Conservation (phyloP, 805 yeast species). For the Saturnispora bothae region DNA sequence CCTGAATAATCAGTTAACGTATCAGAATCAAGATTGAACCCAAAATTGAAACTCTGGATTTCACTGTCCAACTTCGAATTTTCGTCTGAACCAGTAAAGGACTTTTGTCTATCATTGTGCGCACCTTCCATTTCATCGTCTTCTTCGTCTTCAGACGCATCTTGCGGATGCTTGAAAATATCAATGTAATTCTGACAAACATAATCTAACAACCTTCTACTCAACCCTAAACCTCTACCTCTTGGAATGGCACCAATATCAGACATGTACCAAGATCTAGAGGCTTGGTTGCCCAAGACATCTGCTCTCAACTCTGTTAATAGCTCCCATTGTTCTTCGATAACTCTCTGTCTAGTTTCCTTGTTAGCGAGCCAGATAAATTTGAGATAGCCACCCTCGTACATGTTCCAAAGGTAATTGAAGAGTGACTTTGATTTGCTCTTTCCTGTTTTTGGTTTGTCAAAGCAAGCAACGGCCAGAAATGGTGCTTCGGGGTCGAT, state of each 20-base stretch:
- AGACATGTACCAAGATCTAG: constrained; percentile 43
- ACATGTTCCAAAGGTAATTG: constrained; percentile 26
- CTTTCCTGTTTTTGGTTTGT: constrained; percentile 21
- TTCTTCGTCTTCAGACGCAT: constrained; percentile 13
- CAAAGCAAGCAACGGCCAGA: constrained; percentile 45
- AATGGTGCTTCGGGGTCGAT: constrained; percentile 33
- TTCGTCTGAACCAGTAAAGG: constrained; percentile 13
- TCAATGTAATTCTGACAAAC: constrained; percentile 12
- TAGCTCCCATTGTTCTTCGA: constrained; percentile 39
- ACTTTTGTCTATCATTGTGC: constrained; percentile 1
- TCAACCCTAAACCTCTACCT: constrained; percentile 51
- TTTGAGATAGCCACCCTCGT: constrained; percentile 26
- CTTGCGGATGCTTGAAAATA: constrained; percentile 7
- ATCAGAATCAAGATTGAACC: constrained; percentile 26
- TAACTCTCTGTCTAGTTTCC: constrained; percentile 39
- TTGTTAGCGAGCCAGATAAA: constrained; percentile 27
- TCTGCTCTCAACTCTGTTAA: constrained; percentile 34
- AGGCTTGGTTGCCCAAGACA: constrained; percentile 32
- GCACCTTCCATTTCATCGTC: constrained; percentile 9
- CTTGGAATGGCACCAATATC: constrained; percentile 49
- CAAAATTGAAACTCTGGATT: constrained; percentile 26
- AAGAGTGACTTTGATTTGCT: constrained; percentile 22
- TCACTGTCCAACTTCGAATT: constrained; percentile 25
- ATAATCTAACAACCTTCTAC: constrained; percentile 33
- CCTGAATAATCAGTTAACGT: constrained; percentile 28